These are phyloP conservation scores for Exophiala calicioides DNA, from an alignment of 2,329 filamentous ascomycete genomes.

Conservation along the genomic window DNA sequence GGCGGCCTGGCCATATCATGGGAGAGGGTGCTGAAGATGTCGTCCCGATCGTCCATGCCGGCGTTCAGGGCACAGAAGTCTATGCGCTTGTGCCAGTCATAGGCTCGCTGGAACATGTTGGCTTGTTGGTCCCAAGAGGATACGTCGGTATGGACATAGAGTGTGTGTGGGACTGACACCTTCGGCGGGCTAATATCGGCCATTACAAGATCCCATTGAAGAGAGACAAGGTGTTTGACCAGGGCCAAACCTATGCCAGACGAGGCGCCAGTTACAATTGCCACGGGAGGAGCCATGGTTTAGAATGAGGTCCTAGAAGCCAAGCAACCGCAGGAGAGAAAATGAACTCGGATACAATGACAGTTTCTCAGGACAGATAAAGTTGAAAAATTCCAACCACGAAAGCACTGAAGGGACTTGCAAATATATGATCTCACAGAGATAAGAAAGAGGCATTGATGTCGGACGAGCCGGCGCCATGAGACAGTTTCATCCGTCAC, in stretches of 20 bases:
- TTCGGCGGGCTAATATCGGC: conserved; percentile 13
- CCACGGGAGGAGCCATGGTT: conserved; percentile 11
- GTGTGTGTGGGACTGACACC: not conserved
- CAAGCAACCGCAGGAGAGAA: no score
- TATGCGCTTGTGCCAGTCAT: conserved; percentile 10
- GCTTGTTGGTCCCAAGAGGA: conserved; percentile 16
- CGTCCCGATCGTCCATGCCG: conserved; percentile 16
- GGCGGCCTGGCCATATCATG: conserved; percentile 12
- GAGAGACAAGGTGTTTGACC: conserved; percentile 11
- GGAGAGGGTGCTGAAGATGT: conserved; percentile 17
- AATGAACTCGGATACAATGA: no score
- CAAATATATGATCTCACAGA: no score
- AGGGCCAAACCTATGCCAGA: conserved; percentile 31
- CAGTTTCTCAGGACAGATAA: no score
- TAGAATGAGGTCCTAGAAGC: no score
- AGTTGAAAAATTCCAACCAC: no score
- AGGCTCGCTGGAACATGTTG: conserved; percentile 16
- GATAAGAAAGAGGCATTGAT: no score
- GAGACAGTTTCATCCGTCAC: no score
- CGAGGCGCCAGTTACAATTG: conserved; percentile 34
- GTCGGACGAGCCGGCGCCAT: no score
- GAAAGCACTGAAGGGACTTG: no score
- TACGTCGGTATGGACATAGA: conserved; percentile 14
- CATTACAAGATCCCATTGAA: conserved; percentile 15
- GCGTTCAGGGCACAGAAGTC: conserved; percentile 20